Conservation (phyloP, 768 basidiomycete genomes). For the Cyclocybe cylindracea region DNA sequence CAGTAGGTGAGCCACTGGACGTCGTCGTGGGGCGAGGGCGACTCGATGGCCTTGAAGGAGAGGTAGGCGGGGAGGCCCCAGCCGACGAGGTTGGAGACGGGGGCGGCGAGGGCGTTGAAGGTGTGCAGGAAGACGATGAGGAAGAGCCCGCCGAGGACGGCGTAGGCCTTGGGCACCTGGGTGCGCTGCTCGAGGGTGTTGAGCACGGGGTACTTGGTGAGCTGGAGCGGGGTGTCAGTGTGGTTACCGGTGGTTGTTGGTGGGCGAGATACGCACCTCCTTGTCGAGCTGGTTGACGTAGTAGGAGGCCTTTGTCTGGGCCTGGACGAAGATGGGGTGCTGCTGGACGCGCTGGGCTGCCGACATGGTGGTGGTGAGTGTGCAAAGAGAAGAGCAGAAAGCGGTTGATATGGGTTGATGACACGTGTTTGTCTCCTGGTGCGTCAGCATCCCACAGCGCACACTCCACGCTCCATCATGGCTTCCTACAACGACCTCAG, state of each 20-base stretch:
- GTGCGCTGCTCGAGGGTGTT: constrained; percentile 86
- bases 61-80: constrained; percentile 95
- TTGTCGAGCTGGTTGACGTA: constrained; percentile 93
- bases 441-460: constrained; percentile 39
- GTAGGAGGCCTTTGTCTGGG: constrained; percentile 77
- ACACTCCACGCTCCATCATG: constrained; percentile 42
- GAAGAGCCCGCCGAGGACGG: constrained; percentile 70
- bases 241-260: neutral
- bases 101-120: constrained; percentile 89
- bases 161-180: constrained; percentile 90
- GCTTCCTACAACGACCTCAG: constrained; percentile 54
- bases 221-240: constrained; percentile 39
- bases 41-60: constrained; percentile 92
- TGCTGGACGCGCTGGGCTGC: constrained; percentile 82
- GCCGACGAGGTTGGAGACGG: constrained; percentile 93
- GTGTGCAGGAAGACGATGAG: constrained; percentile 76
- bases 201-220: constrained; percentile 85
- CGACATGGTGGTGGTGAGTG: constrained; percentile 49
- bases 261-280: constrained; percentile 61
- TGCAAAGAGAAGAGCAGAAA: constrained; percentile 23
- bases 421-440: constrained; percentile 61
- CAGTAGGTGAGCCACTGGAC: constrained; percentile 98
- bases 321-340: constrained; percentile 86
- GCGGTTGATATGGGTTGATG: constrained; percentile 53
- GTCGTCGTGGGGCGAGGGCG: constrained; percentile 80